Percentiles rank a stretch among this genome's conserved stretches.
These are phyloP conservation scores for Botrytis galanthina DNA, from an alignment of 2,329 filamentous ascomycete genomes.

Conservation along the genomic window DNA sequence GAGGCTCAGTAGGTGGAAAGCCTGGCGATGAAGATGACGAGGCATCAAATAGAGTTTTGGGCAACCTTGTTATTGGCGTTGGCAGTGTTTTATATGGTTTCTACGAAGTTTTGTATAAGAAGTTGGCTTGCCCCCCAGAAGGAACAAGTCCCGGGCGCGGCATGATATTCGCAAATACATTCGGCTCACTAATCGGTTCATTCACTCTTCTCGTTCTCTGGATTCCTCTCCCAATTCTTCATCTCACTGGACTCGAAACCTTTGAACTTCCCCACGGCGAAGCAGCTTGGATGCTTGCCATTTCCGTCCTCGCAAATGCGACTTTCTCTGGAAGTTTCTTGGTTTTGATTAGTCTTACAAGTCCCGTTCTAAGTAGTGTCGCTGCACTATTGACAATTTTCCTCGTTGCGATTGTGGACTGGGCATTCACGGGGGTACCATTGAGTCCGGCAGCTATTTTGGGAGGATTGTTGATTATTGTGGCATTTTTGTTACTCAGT, in stretches of 20 bases:
- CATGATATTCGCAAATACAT: conserved; percentile 92
- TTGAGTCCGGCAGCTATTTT: conserved; percentile 71
- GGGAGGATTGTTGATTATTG: conserved; percentile 84
- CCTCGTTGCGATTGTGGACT: conserved; percentile 89
- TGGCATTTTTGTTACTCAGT: conserved; percentile 80
- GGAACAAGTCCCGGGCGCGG: conserved; percentile 81
- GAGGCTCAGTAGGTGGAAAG: conserved; percentile 50
- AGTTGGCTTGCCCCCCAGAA: conserved; percentile 86
- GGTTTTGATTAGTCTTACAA: conserved; percentile 88
- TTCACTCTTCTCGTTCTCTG: conserved; percentile 88
- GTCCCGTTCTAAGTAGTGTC: conserved; percentile 87
- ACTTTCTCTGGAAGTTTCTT: conserved; percentile 91
- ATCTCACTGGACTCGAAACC: conserved; percentile 72
- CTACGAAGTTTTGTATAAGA: conserved; percentile 97
- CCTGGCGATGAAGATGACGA: conserved; percentile 43
- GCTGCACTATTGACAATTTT: conserved; percentile 95
- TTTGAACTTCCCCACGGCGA: conserved; percentile 80
- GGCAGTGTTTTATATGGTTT: conserved; percentile 93
- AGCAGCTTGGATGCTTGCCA: conserved; percentile 74
- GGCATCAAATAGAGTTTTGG: conserved; percentile 68
- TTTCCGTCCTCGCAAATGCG: conserved; percentile 84
- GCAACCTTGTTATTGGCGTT: conserved; percentile 87
- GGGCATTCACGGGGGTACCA: conserved; percentile 75
- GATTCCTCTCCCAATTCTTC: conserved; percentile 84
- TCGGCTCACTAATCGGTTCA: conserved; percentile 79